Base-by-base conservation (phyloP, 2,329 filamentous ascomycete genomes). In the Aspergillus novoparasiticus region DNA sequence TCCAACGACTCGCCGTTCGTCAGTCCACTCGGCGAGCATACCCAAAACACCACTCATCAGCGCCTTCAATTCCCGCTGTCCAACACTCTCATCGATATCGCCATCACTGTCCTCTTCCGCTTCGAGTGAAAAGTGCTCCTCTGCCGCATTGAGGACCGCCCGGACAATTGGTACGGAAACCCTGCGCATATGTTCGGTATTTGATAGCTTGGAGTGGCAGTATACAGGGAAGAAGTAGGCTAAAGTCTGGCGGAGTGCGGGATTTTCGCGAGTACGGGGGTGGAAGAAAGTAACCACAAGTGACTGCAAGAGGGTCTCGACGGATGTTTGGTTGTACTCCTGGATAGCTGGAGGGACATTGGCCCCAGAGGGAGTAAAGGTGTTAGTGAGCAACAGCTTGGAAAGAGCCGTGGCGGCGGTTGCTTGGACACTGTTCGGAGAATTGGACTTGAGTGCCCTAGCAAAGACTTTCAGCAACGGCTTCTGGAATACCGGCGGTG, bases 191-290 rank as follows among this genome's bases (percentile, higher is more conserved):
- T 93, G 85, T 32, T 90, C 86, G 66, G 95, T 93, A 72, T 97
- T 97, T 66, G 92, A 90, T 4, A 89, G 78, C 3, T 92, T 86
- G 9, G 91, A 94, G 78, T 94, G 96, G 77, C 92, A 95, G 81
- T 96, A 98, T 0, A 97, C 94, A 0, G 94, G 94, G 41, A 98
- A 82, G 84, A 97, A 97, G 78, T 98, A 98, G 68, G 92, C 93
- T 59, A 98, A 83, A 0, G 92, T 90, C 77, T 98, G 94, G 26
- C 93, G 85, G 8, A 97, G 88, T 10, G 89, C 89, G 68, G 94
- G 90, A 73, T 97, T 97, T 32, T 86, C 84, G 0, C 87, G 85
- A 4, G 91, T 95, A 5, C 91, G 87, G 0, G 94, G 93, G 72
- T 96, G 90, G 77, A 98, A 98, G 80, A 96, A 98, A 10, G 91